A percentile compares a stretch with the other conserved stretches of the same genome.
These are phyloP conservation scores for Tuber magnatum DNA, from an alignment of 495 filamentous ascomycete genomes.

Conservation along the genomic window DNA sequence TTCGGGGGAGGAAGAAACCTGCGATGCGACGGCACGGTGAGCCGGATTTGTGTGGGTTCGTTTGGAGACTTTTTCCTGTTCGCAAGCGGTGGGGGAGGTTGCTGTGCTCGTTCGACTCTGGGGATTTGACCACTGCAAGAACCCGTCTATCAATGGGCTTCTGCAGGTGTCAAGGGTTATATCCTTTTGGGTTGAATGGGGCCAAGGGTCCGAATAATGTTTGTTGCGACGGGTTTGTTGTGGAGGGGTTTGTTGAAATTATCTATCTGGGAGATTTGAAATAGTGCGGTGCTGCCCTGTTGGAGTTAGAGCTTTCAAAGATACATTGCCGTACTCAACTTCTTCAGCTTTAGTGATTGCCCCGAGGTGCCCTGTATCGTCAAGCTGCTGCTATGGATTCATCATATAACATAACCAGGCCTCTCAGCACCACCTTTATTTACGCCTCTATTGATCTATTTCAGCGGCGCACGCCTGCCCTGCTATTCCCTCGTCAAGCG, in stretches of 20 bases:
- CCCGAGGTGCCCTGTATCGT: not conserved
- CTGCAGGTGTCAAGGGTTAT: not conserved
- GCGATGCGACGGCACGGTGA: not conserved
- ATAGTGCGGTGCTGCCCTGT: not conserved
- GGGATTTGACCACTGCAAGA: not conserved
- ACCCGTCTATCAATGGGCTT: not conserved
- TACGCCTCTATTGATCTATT: not conserved
- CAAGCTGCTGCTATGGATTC: not conserved
- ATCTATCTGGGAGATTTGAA: not conserved
- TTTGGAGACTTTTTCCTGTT: not conserved
- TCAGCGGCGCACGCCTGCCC: not conserved
- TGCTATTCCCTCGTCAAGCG: not conserved
- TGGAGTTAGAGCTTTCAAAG: not conserved
- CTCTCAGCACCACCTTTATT: not conserved
- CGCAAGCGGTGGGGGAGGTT: not conserved
- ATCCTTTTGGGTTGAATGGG: not conserved
- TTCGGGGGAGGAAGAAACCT: not conserved
- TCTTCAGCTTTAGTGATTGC: not conserved
- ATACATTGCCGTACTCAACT: not conserved
- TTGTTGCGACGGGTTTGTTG: not conserved
- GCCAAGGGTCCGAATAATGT: not conserved
- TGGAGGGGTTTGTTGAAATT: not conserved
- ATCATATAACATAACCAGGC: not conserved
- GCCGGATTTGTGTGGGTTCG: not conserved
- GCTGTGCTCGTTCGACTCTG: not conserved